Base-by-base conservation (phyloP, 208 protist species). In the Crithidia brevicula region DNA sequence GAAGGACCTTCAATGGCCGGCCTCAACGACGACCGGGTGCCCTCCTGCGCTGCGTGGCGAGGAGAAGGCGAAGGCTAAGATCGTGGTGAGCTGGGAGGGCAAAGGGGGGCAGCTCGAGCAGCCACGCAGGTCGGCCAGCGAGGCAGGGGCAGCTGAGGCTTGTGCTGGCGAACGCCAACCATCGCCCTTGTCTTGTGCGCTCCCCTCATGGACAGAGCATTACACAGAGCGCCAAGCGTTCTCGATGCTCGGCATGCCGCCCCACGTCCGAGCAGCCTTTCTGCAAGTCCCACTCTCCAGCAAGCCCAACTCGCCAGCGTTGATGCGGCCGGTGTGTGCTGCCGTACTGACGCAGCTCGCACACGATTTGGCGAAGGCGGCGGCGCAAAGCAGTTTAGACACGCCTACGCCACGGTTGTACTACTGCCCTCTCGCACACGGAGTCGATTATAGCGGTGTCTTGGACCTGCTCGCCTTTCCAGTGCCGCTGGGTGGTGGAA, bases 401-500 rank as follows among this genome's bases (percentile, higher is more conserved):
- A 27, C 13, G 18, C 7, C 22, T 7, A 34, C 49, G 16, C 33
- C 72, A 10, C 22, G 40, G 8, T 43, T 86, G 4, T 81, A 81
- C 42, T 82, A 79, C 50, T 92, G 86, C 54, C 86, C 82, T 8
- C 28, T 92, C 4, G 73, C 82, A 15, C 86, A 92, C 63, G 69
- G 64, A 31, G 61, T 87, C 13, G 83, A 92, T 46, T 92, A 82
- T 74, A 78, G 50, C 65, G 50, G 61, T 27, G 54, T 84, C 7
- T 36, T 78, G 27, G 86, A 92, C 63, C 30, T 92, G 7, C 43
- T 58, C 5, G 86, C 76, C 2, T 83, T 82, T 49, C 31, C 22
- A 20, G 52, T 89, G 16, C 33, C 61, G 22, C 31, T 67, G 49
- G 16, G 25, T 4, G n/a, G 8, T 4, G 20, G 9, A 38, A 52